phyloP scores from a whole-genome alignment of 495 filamentous ascomycete species.

The Hypoxylon subgilvum region DNA sequence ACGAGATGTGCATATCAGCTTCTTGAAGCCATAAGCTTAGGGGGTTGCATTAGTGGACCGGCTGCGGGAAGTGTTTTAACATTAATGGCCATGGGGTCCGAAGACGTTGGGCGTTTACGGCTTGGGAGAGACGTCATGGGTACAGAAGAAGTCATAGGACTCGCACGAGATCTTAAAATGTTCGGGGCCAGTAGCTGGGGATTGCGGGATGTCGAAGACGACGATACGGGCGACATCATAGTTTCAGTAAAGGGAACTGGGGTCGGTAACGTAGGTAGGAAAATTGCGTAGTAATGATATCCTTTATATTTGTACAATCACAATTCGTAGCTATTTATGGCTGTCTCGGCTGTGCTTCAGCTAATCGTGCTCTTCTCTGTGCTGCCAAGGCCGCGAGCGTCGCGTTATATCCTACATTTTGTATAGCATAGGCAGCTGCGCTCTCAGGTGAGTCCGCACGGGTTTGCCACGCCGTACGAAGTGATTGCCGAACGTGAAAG shows the following conservation, averaged over 20 bases:
- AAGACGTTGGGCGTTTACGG: conserved; percentile 63
- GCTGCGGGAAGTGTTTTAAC: conserved; percentile 75
- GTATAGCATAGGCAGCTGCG: conserved; percentile 56
- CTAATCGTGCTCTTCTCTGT: conserved; percentile 49
- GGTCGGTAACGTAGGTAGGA: conserved; percentile 93
- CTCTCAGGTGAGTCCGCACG: conserved; percentile 56
- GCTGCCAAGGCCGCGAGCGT: conserved; percentile 54
- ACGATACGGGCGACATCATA: conserved; percentile 72
- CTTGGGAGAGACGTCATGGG: conserved; percentile 79
- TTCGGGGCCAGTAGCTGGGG: conserved; percentile 91
- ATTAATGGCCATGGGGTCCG: conserved; percentile 93
- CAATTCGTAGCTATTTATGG: conserved; percentile 22
- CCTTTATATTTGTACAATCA: conserved; percentile 39
- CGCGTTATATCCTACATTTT: conserved; percentile 57
- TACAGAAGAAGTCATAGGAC: conserved; percentile 74
- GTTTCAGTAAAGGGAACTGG: conserved; percentile 92
- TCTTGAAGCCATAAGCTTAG: conserved; percentile 78
- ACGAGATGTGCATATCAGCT: conserved; percentile 86
- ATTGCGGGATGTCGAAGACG: conserved; percentile 69
- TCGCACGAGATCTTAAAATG: conserved; percentile 80
- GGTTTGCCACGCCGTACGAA: conserved; percentile 63
- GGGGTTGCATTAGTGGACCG: conserved; percentile 77
- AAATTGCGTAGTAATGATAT: conserved; percentile 72
- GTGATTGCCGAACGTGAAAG: conserved; percentile 69
- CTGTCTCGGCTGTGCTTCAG: conserved; percentile 35